These are phyloP conservation scores for Blepharisma japonicum DNA, from an alignment of 73 alveolate species.

Conservation along the genomic window DNA sequence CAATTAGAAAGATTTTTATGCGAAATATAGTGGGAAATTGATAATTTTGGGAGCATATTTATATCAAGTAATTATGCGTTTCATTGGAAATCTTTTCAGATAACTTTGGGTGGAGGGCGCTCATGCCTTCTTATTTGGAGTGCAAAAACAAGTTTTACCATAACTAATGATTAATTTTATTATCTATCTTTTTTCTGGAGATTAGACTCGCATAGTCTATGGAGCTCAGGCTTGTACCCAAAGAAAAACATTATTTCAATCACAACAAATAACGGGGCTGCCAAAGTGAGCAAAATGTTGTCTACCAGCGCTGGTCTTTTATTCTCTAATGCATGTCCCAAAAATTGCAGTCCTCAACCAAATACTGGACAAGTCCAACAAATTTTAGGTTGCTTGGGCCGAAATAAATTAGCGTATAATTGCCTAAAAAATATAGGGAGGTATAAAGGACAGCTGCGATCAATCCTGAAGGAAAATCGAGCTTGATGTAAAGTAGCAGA, in stretches of 20 bases:
- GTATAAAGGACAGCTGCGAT: background rate
- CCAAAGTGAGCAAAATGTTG: conserved; percentile 27
- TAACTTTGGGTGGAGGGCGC: no score
- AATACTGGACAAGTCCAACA: background rate
- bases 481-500: conserved; percentile 7
- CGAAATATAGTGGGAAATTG: no score
- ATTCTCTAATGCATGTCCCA: conserved; percentile 37
- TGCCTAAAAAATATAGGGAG: background rate
- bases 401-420: background rate
- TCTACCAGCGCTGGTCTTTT: conserved; percentile 37
- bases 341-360: conserved; percentile 34
- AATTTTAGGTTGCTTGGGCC: background rate
- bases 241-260: conserved; percentile 31
- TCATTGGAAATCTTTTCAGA: no score
- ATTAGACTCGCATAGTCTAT: background rate
- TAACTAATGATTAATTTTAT: no score
- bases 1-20: no score
- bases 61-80: no score
- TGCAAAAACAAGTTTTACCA: no score
- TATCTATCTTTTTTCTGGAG: no score
- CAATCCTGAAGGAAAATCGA: conserved; percentile 14
- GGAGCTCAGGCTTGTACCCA: conserved; percentile 20
- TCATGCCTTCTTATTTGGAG: no score
- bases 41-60: no score
- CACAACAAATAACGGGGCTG: conserved; percentile 42